Base-by-base conservation (phyloP, 768 basidiomycete species). In the Xerocomus potaroensis region DNA sequence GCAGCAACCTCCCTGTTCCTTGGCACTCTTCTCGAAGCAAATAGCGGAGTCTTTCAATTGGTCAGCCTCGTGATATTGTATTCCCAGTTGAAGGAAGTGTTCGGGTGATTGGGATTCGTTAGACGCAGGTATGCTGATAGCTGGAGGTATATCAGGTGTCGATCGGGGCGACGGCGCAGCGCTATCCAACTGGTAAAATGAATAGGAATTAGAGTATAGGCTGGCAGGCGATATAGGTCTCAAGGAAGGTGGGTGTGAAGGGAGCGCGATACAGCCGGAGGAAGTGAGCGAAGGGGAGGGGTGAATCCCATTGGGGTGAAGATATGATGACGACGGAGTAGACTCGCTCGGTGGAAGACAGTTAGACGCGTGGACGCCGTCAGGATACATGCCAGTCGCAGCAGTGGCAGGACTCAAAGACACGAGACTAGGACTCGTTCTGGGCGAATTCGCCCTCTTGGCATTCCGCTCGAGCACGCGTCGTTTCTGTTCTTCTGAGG, bases 1-100 rank as follows among this genome's bases (percentile, higher is more conserved):
- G 2, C 84, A 85, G 58, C 87, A 91, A 2, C 90, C 92, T 1
- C 91, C 91, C 41, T 73, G 68, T 50, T 79, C 71, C 43, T 72
- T 87, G 10, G 89, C 89, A 37, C 83, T 80, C 66, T 76, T 77
- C 68, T 91, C 88, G 60, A 91, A 91, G 63, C 73, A 88, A 21
- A 63, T 59, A 0, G 87, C 88, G 10, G 84, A 83, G 56, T 87
- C 84, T 36, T 62, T 60, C 5, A 91, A 70, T 34, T 79, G 73
- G 61, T 89, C 83, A 24, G 81, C 78, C 64, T 90, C 84, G 57
- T 91, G 89, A 59, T 81, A 79, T 53, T 76, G 74, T 52, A 91
- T 91, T 5, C 89, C 89, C 9, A 87, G 71, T 51, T 84, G 82
- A 33, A 91, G 74, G 52, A 74, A 87, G 29, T 87, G 81, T 48